Conservation (phyloP, 805 yeast genomes). For the Scheffersomyces stipitis region DNA sequence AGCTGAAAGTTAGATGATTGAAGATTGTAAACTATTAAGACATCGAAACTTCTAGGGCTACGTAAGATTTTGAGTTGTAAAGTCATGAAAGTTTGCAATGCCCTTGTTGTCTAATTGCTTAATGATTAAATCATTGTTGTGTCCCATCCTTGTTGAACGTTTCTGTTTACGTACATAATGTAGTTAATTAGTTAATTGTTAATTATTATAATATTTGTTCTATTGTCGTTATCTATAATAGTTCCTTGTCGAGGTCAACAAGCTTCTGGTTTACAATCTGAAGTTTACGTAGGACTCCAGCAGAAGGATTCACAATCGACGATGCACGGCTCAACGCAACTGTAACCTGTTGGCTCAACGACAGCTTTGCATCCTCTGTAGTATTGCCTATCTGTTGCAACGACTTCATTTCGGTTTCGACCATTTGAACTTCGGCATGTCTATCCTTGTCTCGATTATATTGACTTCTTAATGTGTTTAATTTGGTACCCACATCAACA, state of each 20-base stretch:
- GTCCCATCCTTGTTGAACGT: too few relatives aligned
- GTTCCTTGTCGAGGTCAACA: conserved; percentile 13
- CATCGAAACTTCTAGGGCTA: too few relatives aligned
- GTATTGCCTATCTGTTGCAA: background rate
- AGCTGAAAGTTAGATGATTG: too few relatives aligned
- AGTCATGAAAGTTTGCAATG: too few relatives aligned
- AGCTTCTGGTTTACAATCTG: conserved; percentile 23
- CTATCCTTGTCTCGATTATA: conserved; percentile 15
- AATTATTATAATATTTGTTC: too few relatives aligned
- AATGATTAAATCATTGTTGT: too few relatives aligned
- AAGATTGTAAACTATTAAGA: too few relatives aligned
- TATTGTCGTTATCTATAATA: conserved; percentile 5
- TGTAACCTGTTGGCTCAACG: conserved; percentile 3
- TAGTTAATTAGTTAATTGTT: too few relatives aligned
- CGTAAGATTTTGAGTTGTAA: too few relatives aligned
- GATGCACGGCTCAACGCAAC: background rate
- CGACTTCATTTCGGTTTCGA: conserved; percentile 10
- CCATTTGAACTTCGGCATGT: conserved; percentile 13
- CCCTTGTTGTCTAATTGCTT: too few relatives aligned
- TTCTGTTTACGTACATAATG: too few relatives aligned
- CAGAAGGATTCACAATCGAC: conserved; percentile 19
- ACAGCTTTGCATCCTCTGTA: background rate
- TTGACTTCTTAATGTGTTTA: conserved; percentile 24
- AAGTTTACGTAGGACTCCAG: conserved; percentile 24
- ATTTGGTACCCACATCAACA: conserved; percentile 29